Percentiles rank a stretch among this genome's conserved stretches.
These are phyloP conservation scores for Leucosporidium creatinivorum DNA, from an alignment of 768 basidiomycete species.

Conservation along the genomic window DNA sequence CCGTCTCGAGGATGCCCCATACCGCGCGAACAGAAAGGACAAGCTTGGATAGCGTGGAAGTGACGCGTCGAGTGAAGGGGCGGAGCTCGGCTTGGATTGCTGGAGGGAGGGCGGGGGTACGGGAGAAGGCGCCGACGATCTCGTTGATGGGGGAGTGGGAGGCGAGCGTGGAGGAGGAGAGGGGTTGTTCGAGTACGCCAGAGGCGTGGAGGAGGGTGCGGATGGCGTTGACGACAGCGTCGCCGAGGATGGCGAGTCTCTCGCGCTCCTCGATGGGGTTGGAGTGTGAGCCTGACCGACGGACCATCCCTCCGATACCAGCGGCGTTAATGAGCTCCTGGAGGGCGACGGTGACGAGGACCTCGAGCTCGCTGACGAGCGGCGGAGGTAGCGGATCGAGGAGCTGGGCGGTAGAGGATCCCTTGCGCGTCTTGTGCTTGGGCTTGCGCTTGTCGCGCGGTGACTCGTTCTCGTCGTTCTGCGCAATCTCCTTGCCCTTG, in stretches of 20 bases:
- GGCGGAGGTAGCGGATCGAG: conserved; percentile 26
- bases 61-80: conserved; percentile 48
- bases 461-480: neutral
- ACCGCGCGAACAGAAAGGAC: conserved; percentile 78
- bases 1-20: conserved; percentile 33
- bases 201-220: conserved; percentile 24
- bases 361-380: conserved; percentile 23
- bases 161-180: neutral
- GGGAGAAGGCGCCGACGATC: conserved; percentile 3
- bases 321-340: conserved; percentile 9
- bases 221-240: conserved; percentile 25
- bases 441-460: neutral
- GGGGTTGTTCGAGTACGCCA: conserved; percentile 20
- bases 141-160: conserved; percentile 5
- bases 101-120: conserved; percentile 5
- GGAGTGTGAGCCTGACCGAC: neutral
- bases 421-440: conserved; percentile 1
- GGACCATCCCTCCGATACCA: conserved; percentile 1
- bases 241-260: conserved; percentile 10
- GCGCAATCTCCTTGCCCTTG: neutral
- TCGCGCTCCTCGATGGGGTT: conserved; percentile 9
- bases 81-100: conserved; percentile 36
- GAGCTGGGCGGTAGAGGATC: conserved; percentile 9
- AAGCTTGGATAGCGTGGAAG: conserved; percentile 78
- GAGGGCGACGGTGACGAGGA: conserved; percentile 9